phyloP scores from a whole-genome alignment of 768 basidiomycete genomes.

The Pisolithus marmoratus region DNA sequence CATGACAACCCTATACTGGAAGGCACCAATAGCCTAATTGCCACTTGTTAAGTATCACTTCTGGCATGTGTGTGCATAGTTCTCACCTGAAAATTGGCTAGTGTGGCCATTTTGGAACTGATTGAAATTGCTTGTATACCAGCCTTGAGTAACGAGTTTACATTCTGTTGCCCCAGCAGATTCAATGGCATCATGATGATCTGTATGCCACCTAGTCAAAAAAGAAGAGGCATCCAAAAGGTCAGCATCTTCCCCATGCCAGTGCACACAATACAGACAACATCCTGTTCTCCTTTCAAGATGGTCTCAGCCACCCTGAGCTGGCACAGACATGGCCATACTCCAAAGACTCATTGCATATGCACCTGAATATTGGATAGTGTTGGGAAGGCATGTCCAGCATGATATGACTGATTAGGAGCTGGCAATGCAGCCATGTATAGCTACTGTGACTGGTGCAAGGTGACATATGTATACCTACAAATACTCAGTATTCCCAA shows the following conservation, averaged over 20 bases:
- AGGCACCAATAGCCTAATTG: conserved; percentile 1
- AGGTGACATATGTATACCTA: no score
- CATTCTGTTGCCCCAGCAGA: conserved; percentile 20
- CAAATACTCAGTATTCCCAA: no score
- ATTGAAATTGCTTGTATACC: conserved; percentile 16
- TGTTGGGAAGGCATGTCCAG: no score
- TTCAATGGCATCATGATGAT: conserved; percentile 23
- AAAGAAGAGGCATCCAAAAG: conserved; percentile 29
- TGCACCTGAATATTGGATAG: no score
- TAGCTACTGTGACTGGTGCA: no score
- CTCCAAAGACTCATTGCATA: not conserved
- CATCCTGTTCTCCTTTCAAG: conserved; percentile 16
- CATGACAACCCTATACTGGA: conserved; percentile 2
- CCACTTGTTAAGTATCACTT: not conserved
- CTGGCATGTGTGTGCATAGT: not conserved
- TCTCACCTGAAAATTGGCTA: conserved; percentile 12
- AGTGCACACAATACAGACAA: conserved; percentile 21
- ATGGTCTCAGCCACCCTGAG: conserved; percentile 11
- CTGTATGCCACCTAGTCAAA: conserved; percentile 11
- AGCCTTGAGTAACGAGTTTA: conserved; percentile 1
- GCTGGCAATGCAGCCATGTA: no score
- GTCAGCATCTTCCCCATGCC: conserved; percentile 28
- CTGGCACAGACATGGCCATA: conserved; percentile 19
- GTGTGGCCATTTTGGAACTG: conserved; percentile 11
- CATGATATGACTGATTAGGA: no score